These are phyloP conservation scores for Citrus mangshanensis DNA, from an alignment of 345 rosid genomes.

Conservation along the genomic window DNA sequence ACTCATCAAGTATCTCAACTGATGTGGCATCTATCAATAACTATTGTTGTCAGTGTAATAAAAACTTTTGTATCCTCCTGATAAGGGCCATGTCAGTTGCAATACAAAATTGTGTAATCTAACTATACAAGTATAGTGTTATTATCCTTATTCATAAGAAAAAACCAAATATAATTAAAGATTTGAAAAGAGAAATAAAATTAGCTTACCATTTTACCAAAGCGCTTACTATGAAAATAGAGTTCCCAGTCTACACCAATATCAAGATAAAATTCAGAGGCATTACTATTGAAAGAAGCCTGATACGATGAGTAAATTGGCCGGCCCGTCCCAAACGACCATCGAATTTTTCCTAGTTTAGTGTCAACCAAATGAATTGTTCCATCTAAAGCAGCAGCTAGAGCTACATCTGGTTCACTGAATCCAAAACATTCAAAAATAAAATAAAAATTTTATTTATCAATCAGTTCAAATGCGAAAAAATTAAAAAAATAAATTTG, in stretches of 20 bases:
- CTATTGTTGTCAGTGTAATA: too few relatives aligned
- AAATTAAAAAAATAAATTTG: background rate
- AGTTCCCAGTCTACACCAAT: constrained; percentile 62
- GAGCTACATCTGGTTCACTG: constrained; percentile 36
- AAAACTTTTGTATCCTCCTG: too few relatives aligned
- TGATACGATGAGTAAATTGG: constrained; percentile 69
- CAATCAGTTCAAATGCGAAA: background rate
- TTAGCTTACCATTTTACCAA: constrained; percentile 39
- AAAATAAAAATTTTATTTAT: background rate
- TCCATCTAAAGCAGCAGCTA: constrained; percentile 55
- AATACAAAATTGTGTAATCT: too few relatives aligned
- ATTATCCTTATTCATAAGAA: too few relatives aligned
- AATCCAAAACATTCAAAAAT: constrained; percentile 10
- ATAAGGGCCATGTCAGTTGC: too few relatives aligned
- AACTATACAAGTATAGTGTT: background rate
- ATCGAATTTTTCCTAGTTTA: constrained; percentile 29
- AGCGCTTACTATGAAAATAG: constrained; percentile 35
- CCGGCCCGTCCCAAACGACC: constrained; percentile 51
- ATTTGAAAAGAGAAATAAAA: background rate
- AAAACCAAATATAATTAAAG: background rate
- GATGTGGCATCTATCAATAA: too few relatives aligned
- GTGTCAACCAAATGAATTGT: constrained; percentile 46
- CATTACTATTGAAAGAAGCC: constrained; percentile 32
- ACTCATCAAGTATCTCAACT: too few relatives aligned
- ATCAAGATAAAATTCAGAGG: constrained; percentile 49